These are phyloP conservation scores for Sarocladium oryzae DNA, from an alignment of 2,329 filamentous ascomycete genomes.

Conservation along the genomic window DNA sequence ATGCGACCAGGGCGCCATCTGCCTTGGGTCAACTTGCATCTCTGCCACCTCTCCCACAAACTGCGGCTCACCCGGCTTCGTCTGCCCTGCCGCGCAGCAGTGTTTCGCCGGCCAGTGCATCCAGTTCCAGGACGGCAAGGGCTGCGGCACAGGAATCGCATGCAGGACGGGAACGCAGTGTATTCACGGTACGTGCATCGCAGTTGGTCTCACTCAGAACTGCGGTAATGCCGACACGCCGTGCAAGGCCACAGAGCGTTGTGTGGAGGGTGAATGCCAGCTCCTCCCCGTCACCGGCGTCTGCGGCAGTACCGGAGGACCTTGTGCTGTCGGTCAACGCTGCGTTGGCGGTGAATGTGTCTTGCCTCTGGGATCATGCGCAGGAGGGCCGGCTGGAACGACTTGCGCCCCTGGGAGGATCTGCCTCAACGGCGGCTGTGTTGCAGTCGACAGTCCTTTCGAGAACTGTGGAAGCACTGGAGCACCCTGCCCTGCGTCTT, in stretches of 20 bases:
- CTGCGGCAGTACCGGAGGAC: constrained; percentile 1
- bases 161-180: constrained; percentile 7
- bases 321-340: background rate
- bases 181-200: background rate
- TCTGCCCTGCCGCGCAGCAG: background rate
- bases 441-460: background rate
- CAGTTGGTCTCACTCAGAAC: background rate
- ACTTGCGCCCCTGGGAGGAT: background rate
- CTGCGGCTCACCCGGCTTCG: background rate
- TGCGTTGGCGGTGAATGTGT: constrained; percentile 1
- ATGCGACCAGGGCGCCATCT: background rate
- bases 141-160: constrained; percentile 3
- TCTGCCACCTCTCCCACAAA: background rate
- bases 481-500: background rate
- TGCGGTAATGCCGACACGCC: background rate
- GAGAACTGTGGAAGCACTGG: constrained; percentile 1
- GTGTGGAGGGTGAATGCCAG: background rate
- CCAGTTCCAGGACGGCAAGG: constrained; percentile 7
- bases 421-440: constrained; percentile 4
- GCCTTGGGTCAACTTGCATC: constrained; percentile 1
- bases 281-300: constrained; percentile 4
- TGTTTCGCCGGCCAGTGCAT: constrained; percentile 1
- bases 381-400: background rate
- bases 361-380: background rate
- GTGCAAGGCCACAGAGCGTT: background rate